Evolutionary conservation across 805 yeast genomes (phyloP).

Genomic region (Nematodospora valgi): DNA sequence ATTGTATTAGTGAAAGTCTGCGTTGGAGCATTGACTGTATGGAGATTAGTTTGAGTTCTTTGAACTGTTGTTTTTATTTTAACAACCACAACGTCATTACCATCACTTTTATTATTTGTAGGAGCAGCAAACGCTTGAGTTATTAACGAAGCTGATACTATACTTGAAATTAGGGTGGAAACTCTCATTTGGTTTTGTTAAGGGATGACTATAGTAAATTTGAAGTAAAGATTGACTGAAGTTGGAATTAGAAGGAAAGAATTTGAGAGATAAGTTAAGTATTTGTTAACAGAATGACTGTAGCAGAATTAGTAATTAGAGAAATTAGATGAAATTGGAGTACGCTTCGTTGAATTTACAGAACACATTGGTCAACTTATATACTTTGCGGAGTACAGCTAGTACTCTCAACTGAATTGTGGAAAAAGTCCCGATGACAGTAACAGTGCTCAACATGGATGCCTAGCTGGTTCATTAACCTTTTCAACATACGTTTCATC

Average conservation of each 20-base stretch:
- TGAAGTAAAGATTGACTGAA: slow-evolving; percentile 16
- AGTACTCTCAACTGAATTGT: too few relatives aligned
- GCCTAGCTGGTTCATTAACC: too few relatives aligned
- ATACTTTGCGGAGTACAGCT: too few relatives aligned
- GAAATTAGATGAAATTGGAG: too few relatives aligned
- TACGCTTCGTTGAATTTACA: too few relatives aligned
- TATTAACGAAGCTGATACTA: slow-evolving; percentile 18
- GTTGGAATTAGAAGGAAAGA: slow-evolving; percentile 10
- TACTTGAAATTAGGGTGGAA: slow-evolving; percentile 18
- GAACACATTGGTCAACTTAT: too few relatives aligned
- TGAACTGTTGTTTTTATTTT: slow-evolving; percentile 35
- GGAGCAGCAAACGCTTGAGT: slow-evolving; percentile 20
- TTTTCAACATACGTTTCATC: too few relatives aligned
- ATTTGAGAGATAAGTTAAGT: too few relatives aligned
- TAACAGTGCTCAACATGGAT: too few relatives aligned
- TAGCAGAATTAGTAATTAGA: too few relatives aligned
- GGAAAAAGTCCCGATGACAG: too few relatives aligned
- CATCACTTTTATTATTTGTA: slow-evolving; percentile 14
- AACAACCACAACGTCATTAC: slow-evolving; percentile 21
- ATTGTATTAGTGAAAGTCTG: slow-evolving; percentile 26
- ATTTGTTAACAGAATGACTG: too few relatives aligned
- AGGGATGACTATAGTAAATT: slow-evolving; percentile 17
- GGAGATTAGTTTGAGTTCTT: slow-evolving; percentile 29
- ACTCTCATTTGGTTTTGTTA: slow-evolving; percentile 21
- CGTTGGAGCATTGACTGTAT: slow-evolving; percentile 28